Evolutionary conservation across 306 rosid genomes (phyloP).

Genomic region (Quercus engelmannii): DNA sequence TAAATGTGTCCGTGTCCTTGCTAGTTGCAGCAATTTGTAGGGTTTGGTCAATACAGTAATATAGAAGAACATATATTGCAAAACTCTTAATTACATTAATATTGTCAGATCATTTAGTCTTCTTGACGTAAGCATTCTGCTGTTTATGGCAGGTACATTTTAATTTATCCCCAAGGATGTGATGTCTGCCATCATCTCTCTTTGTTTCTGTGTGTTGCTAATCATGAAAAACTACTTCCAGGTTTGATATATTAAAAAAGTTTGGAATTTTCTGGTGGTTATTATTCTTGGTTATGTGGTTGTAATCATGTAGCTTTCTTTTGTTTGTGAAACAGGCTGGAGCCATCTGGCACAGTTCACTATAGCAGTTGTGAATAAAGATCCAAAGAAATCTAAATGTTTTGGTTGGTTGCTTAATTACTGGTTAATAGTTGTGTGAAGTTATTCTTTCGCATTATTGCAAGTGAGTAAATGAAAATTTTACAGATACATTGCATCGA

Average conservation of each 20-base stretch:
- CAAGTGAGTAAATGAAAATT: constrained; percentile 18
- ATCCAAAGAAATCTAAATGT: constrained; percentile 87
- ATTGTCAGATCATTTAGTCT: not conserved
- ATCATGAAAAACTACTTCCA: constrained; percentile 99
- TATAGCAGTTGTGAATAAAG: constrained; percentile 94
- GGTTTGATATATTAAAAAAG: constrained; percentile 39
- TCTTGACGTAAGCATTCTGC: constrained; percentile 21
- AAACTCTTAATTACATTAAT: not conserved
- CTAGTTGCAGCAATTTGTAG: not conserved
- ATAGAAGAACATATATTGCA: not conserved
- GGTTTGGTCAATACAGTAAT: not conserved
- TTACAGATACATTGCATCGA: constrained; percentile 91
- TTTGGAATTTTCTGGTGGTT: constrained; percentile 2
- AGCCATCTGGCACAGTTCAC: constrained; percentile 98
- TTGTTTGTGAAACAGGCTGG: constrained; percentile 62
- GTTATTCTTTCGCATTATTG: constrained; percentile 1
- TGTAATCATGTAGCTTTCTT: constrained; percentile 6
- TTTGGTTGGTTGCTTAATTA: constrained; percentile 62
- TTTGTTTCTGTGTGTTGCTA: constrained; percentile 90
- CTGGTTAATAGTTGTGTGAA: constrained; percentile 8
- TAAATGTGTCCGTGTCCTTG: not conserved
- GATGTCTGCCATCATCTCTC: constrained; percentile 99
- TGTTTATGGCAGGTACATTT: constrained; percentile 75
- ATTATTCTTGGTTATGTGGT: constrained; percentile 6
- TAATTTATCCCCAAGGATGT: constrained; percentile 97